Conservation (phyloP, 352 stramenopile species). For the Pythium pyrilobum region DNA sequence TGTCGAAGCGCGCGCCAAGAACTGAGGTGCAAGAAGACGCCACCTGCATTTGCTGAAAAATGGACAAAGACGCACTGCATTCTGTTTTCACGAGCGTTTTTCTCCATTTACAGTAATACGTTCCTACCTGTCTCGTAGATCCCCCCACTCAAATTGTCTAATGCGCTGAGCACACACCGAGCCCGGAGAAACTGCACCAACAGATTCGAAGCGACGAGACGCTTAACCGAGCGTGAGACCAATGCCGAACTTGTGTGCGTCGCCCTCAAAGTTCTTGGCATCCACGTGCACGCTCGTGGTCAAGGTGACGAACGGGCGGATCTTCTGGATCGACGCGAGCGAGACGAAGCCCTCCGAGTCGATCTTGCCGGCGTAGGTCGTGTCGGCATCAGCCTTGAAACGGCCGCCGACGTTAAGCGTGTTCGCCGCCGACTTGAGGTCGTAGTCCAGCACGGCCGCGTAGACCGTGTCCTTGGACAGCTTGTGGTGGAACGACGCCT, state of each 20-base stretch:
- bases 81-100: constrained; percentile 7
- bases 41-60: not conserved
- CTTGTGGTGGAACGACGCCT: constrained; percentile 81
- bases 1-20: constrained; percentile 43
- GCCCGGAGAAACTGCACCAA: not conserved
- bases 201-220: constrained; percentile 12
- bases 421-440: constrained; percentile 80
- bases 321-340: constrained; percentile 71
- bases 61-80: not conserved
- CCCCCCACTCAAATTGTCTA: constrained; percentile 6
- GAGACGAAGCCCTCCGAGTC: constrained; percentile 78
- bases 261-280: constrained; percentile 83
- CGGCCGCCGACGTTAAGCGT: constrained; percentile 69
- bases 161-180: constrained; percentile 7
- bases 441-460: constrained; percentile 75
- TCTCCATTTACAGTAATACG: constrained; percentile 23
- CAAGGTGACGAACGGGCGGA: constrained; percentile 65
- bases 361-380: constrained; percentile 80
- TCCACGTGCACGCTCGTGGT: constrained; percentile 78
- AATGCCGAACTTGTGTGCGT: constrained; percentile 83
- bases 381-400: constrained; percentile 70
- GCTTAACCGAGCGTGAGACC: constrained; percentile 72
- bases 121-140: constrained; percentile 5
- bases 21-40: constrained; percentile 13
- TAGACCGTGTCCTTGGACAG: constrained; percentile 72